These are phyloP conservation scores for Mortierella sp. DNA, from an alignment of 371 early-diverging fungal genomes.

Conservation along the genomic window DNA sequence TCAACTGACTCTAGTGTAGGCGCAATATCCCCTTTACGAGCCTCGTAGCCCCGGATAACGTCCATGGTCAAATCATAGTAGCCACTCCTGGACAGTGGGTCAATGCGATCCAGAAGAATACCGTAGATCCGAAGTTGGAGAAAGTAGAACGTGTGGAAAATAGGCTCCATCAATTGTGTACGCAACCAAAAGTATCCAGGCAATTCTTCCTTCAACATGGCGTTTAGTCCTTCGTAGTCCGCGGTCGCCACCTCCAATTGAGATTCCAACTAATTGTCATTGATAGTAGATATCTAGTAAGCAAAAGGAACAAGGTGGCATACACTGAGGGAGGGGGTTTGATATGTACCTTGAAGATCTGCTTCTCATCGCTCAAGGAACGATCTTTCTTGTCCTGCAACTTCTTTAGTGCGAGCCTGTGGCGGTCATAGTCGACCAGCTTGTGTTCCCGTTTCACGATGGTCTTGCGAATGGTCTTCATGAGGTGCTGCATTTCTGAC, in stretches of 20 bases:
- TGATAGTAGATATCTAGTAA: neutral
- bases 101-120: constrained; percentile 64
- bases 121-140: constrained; percentile 73
- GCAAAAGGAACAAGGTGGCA: neutral
- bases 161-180: constrained; percentile 76
- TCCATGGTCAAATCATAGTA: constrained; percentile 55
- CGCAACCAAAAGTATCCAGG: constrained; percentile 72
- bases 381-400: constrained; percentile 74
- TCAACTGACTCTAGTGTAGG: constrained; percentile 48
- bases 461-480: constrained; percentile 76
- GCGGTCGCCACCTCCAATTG: constrained; percentile 77
- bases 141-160: constrained; percentile 75
- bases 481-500: constrained; percentile 70
- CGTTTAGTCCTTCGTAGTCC: constrained; percentile 79
- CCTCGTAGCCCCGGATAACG: constrained; percentile 42
- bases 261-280: constrained; percentile 59
- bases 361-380: constrained; percentile 78
- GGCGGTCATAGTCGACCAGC: constrained; percentile 86
- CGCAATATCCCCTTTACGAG: constrained; percentile 42
- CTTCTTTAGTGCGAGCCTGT: constrained; percentile 71
- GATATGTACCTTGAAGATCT: constrained; percentile 66
- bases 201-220: constrained; percentile 74
- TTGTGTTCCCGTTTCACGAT: constrained; percentile 86
- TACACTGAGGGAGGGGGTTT: neutral
- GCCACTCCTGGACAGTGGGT: constrained; percentile 59